Base-by-base conservation (phyloP, 208 protist species). In the Blechomonas ayalai region DNA sequence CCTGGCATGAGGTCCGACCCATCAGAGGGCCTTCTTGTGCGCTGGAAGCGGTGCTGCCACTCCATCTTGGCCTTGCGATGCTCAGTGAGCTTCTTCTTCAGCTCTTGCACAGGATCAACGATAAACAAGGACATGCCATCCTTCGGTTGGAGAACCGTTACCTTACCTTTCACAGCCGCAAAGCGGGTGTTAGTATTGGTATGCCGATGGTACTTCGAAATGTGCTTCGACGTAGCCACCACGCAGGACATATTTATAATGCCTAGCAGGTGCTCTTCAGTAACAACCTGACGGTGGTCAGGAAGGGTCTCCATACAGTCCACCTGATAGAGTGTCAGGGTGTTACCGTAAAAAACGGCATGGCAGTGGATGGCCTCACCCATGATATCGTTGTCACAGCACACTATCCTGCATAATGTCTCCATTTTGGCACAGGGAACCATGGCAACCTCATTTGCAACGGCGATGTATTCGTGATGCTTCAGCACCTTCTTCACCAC, bases 181-280 rank as follows among this genome's bases (percentile, higher is more conserved):
- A 65, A 64, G 13, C 76, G 79, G 16, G 59, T 64, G 35, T 38
- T 54, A 4, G 43, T 65, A 52, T 87, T 75, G 22, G 52, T 34
- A 42, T 92, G 83, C 3, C 83, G 75, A 48, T 92, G 83, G 49
- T 81, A 92, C 41, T 81, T 78, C 2, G 73, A 84, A 26, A 92
- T 62, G 29, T 74, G 80, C 54, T 68, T 40, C 5, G 36, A 39
- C 6, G 42, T 43, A 34, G 59, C 68, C 0, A 42, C 37, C 20
- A 88, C 67, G 34, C 76, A 80, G 35, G 52, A 34, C 16, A 56
- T 51, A 46, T 80, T 84, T 34, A 92, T 82, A 49, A 76, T 81
- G 10, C 73, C 75, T 13, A 92, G 67, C 34, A 90, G 46, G 18
- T 75, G 61, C 49, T 92, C 76, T 18, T 25, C 19, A 33, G 52